A percentile compares a stretch with the other conserved stretches of the same genome.
Conservation (phyloP, 495 filamentous ascomycete species). For the Lophiotrema nucula region DNA sequence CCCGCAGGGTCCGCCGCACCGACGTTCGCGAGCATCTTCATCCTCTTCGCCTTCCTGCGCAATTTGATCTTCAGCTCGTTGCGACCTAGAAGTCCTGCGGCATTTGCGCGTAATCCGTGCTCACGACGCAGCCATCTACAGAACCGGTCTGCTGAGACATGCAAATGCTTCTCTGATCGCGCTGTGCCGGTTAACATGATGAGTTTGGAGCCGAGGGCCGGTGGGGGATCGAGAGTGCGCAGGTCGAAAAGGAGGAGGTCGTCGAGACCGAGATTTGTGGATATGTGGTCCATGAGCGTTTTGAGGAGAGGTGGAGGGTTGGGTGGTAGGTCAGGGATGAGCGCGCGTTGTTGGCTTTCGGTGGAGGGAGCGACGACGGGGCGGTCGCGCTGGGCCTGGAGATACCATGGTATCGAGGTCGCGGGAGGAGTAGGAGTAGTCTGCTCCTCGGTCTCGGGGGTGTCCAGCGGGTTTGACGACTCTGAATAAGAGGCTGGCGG, state of each 20-base stretch:
- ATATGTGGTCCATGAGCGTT: conserved; percentile 72
- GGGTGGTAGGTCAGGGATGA: conserved; percentile 71
- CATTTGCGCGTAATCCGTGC: conserved; percentile 68
- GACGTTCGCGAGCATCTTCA: conserved; percentile 66
- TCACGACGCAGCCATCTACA: conserved; percentile 79
- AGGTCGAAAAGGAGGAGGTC: conserved; percentile 75
- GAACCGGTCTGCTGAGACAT: conserved; percentile 84
- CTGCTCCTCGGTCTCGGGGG: not conserved
- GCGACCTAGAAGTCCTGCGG: conserved; percentile 84
- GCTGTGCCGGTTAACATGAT: conserved; percentile 94
- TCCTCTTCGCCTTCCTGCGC: conserved; percentile 72
- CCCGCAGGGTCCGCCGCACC: conserved; percentile 50
- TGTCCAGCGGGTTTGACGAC: not conserved
- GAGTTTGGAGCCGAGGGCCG: conserved; percentile 80
- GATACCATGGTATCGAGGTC: conserved; percentile 73
- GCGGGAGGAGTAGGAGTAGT: not conserved
- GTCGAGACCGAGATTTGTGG: conserved; percentile 79
- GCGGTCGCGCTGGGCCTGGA: conserved; percentile 56
- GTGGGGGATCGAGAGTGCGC: conserved; percentile 76
- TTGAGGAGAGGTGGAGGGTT: conserved; percentile 70
- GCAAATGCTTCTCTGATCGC: conserved; percentile 87
- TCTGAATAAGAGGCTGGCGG: too few species aligned
- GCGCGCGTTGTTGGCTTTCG: conserved; percentile 52
- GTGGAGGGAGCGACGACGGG: conserved; percentile 53
- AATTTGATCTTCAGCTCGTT: conserved; percentile 89